Percentiles rank a stretch among this genome's conserved stretches.
phyloP scores from a whole-genome alignment of 768 basidiomycete genomes.

The Hortiboletus flavorubellus region DNA sequence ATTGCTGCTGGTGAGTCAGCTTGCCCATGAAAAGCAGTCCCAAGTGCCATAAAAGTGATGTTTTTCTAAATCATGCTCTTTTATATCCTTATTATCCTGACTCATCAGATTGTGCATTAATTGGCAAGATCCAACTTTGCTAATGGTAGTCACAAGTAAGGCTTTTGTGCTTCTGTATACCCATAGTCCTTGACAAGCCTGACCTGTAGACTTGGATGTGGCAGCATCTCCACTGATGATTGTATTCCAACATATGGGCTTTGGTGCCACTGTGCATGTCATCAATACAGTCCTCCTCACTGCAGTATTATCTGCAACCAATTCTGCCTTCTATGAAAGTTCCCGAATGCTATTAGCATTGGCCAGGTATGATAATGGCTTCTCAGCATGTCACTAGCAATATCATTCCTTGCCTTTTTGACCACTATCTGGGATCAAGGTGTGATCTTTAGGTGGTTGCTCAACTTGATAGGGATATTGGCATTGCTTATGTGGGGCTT shows the following conservation, averaged over 20 bases:
- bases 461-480: constrained; percentile 64
- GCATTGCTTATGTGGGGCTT: constrained; percentile 66
- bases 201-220: constrained; percentile 42
- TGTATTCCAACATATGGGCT: constrained; percentile 58
- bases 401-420: constrained; percentile 50
- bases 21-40: constrained; percentile 60
- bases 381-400: constrained; percentile 44
- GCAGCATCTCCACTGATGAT: constrained; percentile 62
- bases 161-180: neutral
- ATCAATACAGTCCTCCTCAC: constrained; percentile 68
- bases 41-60: constrained; percentile 62
- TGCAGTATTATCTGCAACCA: constrained; percentile 59
- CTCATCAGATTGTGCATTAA: constrained; percentile 67
- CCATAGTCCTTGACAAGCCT: neutral
- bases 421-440: constrained; percentile 58
- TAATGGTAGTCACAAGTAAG: constrained; percentile 44
- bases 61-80: constrained; percentile 66
- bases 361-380: constrained; percentile 38
- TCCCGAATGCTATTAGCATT: constrained; percentile 59
- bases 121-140: constrained; percentile 51
- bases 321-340: constrained; percentile 64
- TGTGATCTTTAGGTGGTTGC: constrained; percentile 54
- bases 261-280: constrained; percentile 58
- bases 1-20: constrained; percentile 68
- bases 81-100: constrained; percentile 60